Conservation (phyloP, 1,284 basidiomycete genomes). For the Tremellales sp. region DNA sequence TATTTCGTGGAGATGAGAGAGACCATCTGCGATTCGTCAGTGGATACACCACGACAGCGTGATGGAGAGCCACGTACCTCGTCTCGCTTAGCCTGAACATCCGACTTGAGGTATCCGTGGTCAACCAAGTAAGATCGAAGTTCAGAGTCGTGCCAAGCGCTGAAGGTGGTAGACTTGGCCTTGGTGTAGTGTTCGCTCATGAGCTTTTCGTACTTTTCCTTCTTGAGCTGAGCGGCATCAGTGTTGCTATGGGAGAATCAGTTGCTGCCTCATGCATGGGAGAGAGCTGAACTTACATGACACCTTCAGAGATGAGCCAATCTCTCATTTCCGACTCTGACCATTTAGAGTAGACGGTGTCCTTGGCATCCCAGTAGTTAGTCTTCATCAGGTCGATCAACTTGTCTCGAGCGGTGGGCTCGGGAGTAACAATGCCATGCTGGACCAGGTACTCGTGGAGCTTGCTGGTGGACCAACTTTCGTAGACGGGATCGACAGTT, state of each 20-base stretch:
- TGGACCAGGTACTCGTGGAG: slow-evolving; percentile 79
- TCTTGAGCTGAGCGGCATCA: slow-evolving; percentile 61
- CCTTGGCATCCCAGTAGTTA: slow-evolving; percentile 67
- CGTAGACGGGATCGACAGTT: slow-evolving; percentile 63
- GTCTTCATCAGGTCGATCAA: slow-evolving; percentile 66
- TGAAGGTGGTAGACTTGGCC: slow-evolving; percentile 64
- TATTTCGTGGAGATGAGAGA: slow-evolving; percentile 42
- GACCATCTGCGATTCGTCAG: slow-evolving; percentile 19
- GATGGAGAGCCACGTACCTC: slow-evolving; percentile 53
- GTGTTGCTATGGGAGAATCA: slow-evolving; percentile 36
- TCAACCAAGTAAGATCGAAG: slow-evolving; percentile 73
- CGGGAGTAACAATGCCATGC: slow-evolving; percentile 65
- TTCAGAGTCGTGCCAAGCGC: slow-evolving; percentile 72
- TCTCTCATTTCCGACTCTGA: slow-evolving; percentile 46
- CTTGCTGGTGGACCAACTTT: slow-evolving; percentile 79
- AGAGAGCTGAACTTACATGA: slow-evolving; percentile 36
- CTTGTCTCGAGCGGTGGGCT: slow-evolving; percentile 63
- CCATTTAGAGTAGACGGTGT: slow-evolving; percentile 68
- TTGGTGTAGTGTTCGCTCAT: slow-evolving; percentile 70
- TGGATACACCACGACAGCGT: not conserved
- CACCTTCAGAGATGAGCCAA: slow-evolving; percentile 51
- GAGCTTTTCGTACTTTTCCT: slow-evolving; percentile 72
- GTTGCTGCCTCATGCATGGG: slow-evolving; percentile 20
- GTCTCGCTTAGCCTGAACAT: slow-evolving; percentile 65
- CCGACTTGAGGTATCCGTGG: slow-evolving; percentile 65